Conservation (phyloP, 2,329 filamentous ascomycete genomes). For the Ophiostoma ulmi region DNA sequence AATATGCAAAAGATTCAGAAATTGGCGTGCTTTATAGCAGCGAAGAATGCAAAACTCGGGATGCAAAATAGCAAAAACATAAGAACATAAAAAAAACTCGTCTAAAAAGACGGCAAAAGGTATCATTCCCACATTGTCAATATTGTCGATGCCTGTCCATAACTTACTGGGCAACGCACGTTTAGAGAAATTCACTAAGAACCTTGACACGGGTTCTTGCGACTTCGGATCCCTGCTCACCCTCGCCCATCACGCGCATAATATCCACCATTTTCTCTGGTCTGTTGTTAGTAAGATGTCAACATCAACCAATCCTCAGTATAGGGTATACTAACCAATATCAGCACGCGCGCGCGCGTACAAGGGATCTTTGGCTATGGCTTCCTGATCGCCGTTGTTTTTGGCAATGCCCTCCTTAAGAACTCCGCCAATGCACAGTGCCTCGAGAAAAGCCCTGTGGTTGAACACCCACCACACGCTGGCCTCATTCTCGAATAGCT, state of each 20-base stretch:
- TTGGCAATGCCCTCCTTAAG: slow-evolving; percentile 46
- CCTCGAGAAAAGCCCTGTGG: slow-evolving; percentile 73
- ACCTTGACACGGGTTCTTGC: slow-evolving; percentile 56
- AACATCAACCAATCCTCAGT: background rate
- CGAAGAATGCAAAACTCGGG: background rate
- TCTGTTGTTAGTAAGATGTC: background rate
- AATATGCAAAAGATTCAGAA: background rate
- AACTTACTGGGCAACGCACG: background rate
- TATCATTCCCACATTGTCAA: background rate
- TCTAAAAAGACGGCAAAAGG: background rate
- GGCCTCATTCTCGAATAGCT: slow-evolving; percentile 63
- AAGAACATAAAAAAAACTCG: background rate
- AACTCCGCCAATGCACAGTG: slow-evolving; percentile 60
- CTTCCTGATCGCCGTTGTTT: slow-evolving; percentile 44
- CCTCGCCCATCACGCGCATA: slow-evolving; percentile 54
- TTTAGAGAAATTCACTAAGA: slow-evolving; percentile 47
- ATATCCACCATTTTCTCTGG: slow-evolving; percentile 55
- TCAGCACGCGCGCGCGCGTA: slow-evolving; percentile 56
- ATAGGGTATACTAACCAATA: slow-evolving; percentile 48
- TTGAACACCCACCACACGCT: slow-evolving; percentile 83
- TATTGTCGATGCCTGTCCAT: background rate
- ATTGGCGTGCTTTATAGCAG: background rate
- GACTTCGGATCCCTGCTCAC: slow-evolving; percentile 53
- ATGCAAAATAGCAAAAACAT: background rate
- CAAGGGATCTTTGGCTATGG: slow-evolving; percentile 49